Base-by-base conservation (phyloP, 2,329 filamentous ascomycete species). In the Catunica adiposa region DNA sequence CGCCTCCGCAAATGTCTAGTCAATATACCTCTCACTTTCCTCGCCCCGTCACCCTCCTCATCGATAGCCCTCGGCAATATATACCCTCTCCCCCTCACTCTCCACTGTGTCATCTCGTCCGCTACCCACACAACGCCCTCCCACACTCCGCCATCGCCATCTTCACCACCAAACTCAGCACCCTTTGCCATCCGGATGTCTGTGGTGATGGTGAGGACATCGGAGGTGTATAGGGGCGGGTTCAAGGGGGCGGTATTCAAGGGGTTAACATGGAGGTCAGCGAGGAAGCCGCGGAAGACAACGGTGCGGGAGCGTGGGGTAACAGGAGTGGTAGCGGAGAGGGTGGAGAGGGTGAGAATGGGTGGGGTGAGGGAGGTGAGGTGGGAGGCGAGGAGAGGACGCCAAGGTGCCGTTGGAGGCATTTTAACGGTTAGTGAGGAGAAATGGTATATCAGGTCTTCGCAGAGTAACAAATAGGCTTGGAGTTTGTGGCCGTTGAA, bases 181-280 rank as follows among this genome's bases (percentile, higher is more conserved):
- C 84, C 73, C 72, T 97, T 97, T 58, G 82, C 77, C 87, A 94
- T 95, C 48, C 90, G 79, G 7, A 79, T 79, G 67, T 97, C 92
- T 0, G 89, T 95, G 1, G 90, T 95, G 64, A 96, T 83, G 0
- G 84, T 83, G 2, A 84, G 77, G 62, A 90, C 71, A 61, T 97
- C 89, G 62, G 80, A 87, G 63, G 85, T 82, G 65, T 79, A 95
- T 1, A 68, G 51, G 26, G 70, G 62, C 3, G 85, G 82, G 66
- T 96, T 96, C 60, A 74, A 73, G 60, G 80, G 74, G 2, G 86
- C 84, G 34, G 78, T 70, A 67, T 92, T 90, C 66, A 82, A 80
- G 46, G 80, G 77, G 68, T 89, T 86, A 54, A 73, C 73, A 3
- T 84, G 82, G 1, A 94, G 72, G 56, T 77, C 75, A 0, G 81